Evolutionary conservation across 345 rosid species (phyloP).

Genomic region (Mangifera indica): DNA sequence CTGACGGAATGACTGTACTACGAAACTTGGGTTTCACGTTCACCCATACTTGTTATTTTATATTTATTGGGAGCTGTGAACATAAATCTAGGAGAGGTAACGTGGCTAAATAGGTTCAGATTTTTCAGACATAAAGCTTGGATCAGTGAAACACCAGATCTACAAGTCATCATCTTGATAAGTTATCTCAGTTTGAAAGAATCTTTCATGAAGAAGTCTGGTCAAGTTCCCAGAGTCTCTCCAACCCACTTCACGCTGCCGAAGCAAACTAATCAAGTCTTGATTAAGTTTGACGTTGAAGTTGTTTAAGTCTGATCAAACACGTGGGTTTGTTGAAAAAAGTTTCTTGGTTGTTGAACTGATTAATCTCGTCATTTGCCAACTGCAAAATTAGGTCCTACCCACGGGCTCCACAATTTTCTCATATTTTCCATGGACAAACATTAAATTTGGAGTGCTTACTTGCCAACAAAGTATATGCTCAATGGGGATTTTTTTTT

Average conservation of each 20-base stretch:
- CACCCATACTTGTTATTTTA: not conserved
- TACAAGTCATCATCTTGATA: conserved; percentile 2
- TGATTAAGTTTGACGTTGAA: not conserved
- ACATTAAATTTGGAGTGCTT: too few species aligned
- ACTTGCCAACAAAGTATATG: conserved; percentile 1
- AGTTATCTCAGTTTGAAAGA: not conserved
- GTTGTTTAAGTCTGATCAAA: not conserved
- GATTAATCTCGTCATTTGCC: not conserved
- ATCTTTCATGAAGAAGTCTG: not conserved
- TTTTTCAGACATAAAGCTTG: not conserved
- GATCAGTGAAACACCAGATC: conserved; percentile 5
- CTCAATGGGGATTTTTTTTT: too few species aligned
- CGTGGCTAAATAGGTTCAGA: not conserved
- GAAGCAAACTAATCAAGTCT: too few species aligned
- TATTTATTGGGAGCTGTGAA: not conserved
- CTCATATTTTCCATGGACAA: not conserved
- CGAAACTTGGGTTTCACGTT: not conserved
- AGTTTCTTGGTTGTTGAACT: not conserved
- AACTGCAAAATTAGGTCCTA: not conserved
- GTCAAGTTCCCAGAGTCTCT: not conserved
- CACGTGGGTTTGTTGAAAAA: not conserved
- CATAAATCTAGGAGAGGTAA: too few species aligned
- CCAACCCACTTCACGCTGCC: not conserved
- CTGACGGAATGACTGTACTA: not conserved
- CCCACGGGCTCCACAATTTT: conserved; percentile 11